phyloP scores from a whole-genome alignment of 169 alveolate species.

The Plasmodium gallinaceum region DNA sequence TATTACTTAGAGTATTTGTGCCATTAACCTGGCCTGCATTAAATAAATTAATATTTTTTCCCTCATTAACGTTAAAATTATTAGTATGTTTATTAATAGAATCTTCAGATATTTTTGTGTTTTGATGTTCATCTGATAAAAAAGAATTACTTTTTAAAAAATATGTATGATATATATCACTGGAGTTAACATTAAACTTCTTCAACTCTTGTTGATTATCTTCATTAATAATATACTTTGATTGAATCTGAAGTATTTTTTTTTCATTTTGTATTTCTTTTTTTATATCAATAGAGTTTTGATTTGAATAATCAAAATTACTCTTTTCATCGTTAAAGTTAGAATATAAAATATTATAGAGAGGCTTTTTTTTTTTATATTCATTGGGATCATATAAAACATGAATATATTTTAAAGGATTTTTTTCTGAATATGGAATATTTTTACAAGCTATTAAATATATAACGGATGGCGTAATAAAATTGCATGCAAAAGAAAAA shows the following conservation, averaged over 20 bases:
- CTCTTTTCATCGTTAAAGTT: not conserved
- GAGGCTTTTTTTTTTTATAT: constrained; percentile 21
- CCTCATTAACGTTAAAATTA: too few species aligned
- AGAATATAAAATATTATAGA: constrained; percentile 7
- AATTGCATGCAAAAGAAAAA: constrained; percentile 75
- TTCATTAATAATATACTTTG: too few species aligned
- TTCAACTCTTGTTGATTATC: too few species aligned
- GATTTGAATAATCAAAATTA: not conserved
- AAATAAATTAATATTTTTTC: too few species aligned
- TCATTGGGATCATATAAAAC: constrained; percentile 71
- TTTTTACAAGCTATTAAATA: constrained; percentile 74
- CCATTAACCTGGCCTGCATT: too few species aligned
- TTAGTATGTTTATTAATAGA: too few species aligned
- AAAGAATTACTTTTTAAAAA: too few species aligned
- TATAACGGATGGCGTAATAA: constrained; percentile 77
- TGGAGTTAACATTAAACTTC: too few species aligned
- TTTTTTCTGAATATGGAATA: constrained; percentile 74
- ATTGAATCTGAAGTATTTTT: not conserved
- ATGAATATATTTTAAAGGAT: constrained; percentile 53
- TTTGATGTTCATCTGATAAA: too few species aligned
- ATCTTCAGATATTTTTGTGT: too few species aligned
- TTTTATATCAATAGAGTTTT: not conserved
- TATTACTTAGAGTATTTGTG: too few species aligned
- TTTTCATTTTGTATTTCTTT: constrained; percentile 4
- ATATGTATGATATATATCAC: too few species aligned